Percentiles rank a stretch among this genome's conserved stretches.
Evolutionary conservation across 2,329 filamentous ascomycete species (phyloP).

Genomic region (Ceratocystis diversiconidia): DNA sequence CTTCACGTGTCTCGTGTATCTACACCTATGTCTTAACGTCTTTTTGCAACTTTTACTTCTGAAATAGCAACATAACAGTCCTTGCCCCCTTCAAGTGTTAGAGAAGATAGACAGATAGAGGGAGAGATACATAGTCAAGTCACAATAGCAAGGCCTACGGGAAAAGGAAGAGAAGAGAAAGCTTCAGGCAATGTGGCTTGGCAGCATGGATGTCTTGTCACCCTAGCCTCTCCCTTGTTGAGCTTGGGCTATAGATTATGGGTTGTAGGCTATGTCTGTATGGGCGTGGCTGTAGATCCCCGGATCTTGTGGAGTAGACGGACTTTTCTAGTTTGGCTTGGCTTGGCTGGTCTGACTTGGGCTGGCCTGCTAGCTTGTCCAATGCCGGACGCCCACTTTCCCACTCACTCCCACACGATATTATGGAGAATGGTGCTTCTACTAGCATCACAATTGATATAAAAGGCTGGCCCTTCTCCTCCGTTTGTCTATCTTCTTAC

Average conservation of each 20-base stretch:
- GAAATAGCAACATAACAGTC: neutral
- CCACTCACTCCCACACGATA: neutral
- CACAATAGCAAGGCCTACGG: neutral
- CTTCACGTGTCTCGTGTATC: too few relatives aligned
- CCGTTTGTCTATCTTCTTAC: neutral
- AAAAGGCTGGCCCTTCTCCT: neutral
- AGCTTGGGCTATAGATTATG: too few relatives aligned
- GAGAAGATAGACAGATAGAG: neutral
- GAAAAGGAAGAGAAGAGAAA: too few relatives aligned
- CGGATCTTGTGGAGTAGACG: too few relatives aligned
- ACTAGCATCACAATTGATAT: neutral
- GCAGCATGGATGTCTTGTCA: too few relatives aligned
- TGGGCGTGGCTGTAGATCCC: too few relatives aligned
- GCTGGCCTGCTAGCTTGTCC: neutral
- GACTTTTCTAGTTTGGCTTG: too few relatives aligned
- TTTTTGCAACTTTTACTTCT: neutral
- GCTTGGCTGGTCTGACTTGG: too few relatives aligned
- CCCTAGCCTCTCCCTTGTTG: too few relatives aligned
- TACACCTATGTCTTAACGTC: too few relatives aligned
- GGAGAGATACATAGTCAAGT: neutral
- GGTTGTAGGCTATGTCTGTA: too few relatives aligned
- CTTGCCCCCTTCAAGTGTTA: neutral
- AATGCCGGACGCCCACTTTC: neutral
- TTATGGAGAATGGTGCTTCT: neutral
- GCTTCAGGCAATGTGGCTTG: too few relatives aligned